Base-by-base conservation (phyloP, 805 yeast species). In the Schwanniomyces sp. region DNA sequence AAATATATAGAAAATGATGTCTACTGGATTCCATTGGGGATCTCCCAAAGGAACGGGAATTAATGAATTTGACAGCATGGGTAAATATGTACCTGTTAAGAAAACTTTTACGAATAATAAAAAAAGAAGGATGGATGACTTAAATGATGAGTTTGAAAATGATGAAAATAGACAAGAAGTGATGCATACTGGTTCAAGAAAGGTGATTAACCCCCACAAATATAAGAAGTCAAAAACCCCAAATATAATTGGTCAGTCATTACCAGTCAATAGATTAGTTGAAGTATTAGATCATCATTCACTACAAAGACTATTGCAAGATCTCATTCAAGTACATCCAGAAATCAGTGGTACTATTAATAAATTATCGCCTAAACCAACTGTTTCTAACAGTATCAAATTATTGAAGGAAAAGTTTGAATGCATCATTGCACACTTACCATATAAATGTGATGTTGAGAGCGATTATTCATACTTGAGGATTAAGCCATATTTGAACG, bases 401-500 rank as follows among this genome's bases (percentile, higher is more conserved):
- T 70, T 81, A 37, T 69, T 90, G 44, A 62, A 69, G 34, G 55
- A 59, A 6, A 80, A 82, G 56, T 67, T 79, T 41, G 61, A 73
- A 17, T 60, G 58, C 4, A 78, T 88, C 25, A 56, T 68, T 17
- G 62, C 63, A 8, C 74, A 77, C 49, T 65, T 90, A 53, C 96
- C 96, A 1, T 88, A 86, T 63, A 84, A 84, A 53, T 89, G 88
- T 52, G 91, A 87, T 55, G 73, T 77, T 8, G 73, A 78, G 32
- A 80, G 86, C 41, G 96, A 89, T 63, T 89, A 89, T 59, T 82
- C 91, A 4, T 89, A 81, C 62, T 66, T 86, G 48, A 74, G 96
- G 47, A 87, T 90, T 32, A 82, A 86, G 57, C 80, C 86, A 6
- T 66, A 72, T 48, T 76, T 88, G 51, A 79, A 79, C 49, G 94